Percentiles rank a stretch among this genome's conserved stretches.
Conservation (phyloP, 2,329 filamentous ascomycete genomes). For the Scedosporium minutisporum region DNA sequence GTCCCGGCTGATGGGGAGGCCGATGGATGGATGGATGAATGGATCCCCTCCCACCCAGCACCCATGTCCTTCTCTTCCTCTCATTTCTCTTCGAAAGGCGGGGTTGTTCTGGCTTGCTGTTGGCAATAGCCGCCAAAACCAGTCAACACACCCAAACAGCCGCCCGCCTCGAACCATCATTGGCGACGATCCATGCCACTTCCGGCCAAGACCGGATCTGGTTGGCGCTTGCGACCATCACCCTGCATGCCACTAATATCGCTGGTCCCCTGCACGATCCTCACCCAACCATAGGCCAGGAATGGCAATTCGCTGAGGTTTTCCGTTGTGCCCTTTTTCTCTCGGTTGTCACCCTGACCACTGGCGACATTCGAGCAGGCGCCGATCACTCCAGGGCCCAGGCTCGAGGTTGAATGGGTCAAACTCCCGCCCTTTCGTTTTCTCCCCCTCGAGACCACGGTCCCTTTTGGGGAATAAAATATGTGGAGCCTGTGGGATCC, state of each 20-base stretch:
- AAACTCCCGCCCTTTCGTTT: neutral
- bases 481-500: neutral
- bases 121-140: neutral
- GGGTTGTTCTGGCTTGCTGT: neutral
- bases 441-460: neutral
- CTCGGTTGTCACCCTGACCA: neutral
- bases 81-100: too few relatives aligned
- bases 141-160: neutral
- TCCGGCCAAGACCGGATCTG: neutral
- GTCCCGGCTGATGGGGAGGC: too few relatives aligned
- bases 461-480: neutral
- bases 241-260: neutral
- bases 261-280: too few relatives aligned
- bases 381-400: neutral
- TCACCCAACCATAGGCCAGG: neutral
- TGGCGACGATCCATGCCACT: neutral
- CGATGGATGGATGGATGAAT: too few relatives aligned
- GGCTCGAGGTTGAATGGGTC: too few relatives aligned
- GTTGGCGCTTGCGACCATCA: constrained; percentile 2
- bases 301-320: neutral
- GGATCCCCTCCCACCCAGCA: too few relatives aligned
- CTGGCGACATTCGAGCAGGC: neutral
- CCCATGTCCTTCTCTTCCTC: too few relatives aligned
- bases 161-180: neutral
- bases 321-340: neutral